Evolutionary conservation across 345 rosid genomes (phyloP).

Genomic region (Durio zibethinus): DNA sequence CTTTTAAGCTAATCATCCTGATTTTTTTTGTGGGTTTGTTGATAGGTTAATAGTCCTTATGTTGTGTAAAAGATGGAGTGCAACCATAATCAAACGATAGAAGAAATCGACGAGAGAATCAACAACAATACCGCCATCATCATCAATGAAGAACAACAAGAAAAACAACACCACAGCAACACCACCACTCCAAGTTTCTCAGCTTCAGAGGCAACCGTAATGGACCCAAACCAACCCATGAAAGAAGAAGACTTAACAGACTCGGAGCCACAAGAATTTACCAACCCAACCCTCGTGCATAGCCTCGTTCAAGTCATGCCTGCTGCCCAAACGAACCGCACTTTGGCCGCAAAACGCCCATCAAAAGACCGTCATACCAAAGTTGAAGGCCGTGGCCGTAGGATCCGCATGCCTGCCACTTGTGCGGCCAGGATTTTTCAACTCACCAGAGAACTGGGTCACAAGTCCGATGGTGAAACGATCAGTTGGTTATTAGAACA

Average conservation of each 20-base stretch:
- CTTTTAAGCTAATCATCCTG: not conserved
- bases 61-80: constrained; percentile 19
- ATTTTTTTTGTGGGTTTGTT: not conserved
- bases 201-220: constrained; percentile 18
- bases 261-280: constrained; percentile 21
- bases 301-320: constrained; percentile 22
- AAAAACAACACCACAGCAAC: not conserved
- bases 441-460: constrained; percentile 65
- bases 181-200: constrained; percentile 23
- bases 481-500: constrained; percentile 68
- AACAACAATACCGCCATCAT: constrained; percentile 16
- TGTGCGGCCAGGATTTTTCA: constrained; percentile 86
- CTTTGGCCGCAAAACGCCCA: constrained; percentile 35
- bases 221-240: constrained; percentile 34
- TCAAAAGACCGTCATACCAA: constrained; percentile 78
- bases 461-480: constrained; percentile 77
- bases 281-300: constrained; percentile 11
- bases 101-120: constrained; percentile 36
- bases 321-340: constrained; percentile 8
- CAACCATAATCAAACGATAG: constrained; percentile 28
- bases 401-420: constrained; percentile 66
- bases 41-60: not conserved
- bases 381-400: constrained; percentile 85
- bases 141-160: not conserved
- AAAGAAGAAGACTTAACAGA: constrained; percentile 37